Base-by-base conservation (phyloP, 2,329 filamentous ascomycete genomes). In the Erysiphe pisi region DNA sequence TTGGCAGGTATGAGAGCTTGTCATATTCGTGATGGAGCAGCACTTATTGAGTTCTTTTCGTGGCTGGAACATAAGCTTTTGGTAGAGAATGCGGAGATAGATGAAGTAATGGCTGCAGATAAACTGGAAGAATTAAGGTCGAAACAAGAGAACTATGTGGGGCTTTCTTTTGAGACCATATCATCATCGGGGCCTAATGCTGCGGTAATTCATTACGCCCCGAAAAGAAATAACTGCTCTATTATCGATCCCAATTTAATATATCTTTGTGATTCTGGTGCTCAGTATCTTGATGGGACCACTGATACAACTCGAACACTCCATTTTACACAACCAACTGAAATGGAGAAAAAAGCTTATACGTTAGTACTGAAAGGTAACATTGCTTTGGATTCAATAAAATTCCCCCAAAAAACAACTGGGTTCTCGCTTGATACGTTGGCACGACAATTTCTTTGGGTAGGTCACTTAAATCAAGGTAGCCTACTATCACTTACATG, bases 211-310 rank as follows among this genome's bases (percentile, higher is more conserved):
- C 95, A 99, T 82, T 99, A 99, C 85, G 92, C 91, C 80, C 94
- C 95, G 0, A 92, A 97, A 81, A 89, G 87, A 77, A 93, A 91
- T 28, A 90, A 86, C 79, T 98, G 94, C 83, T 88, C 93, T 12
- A 85, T 88, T 43, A 93, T 99, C 80, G 93, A 99, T 80, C 93
- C 93, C 0, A 89, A 89, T 9, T 89, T 90, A 20, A 89, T 99
- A 77, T 99, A 99, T 81, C 88, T 99, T 2, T 99, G 95, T 82
- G 95, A 99, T 83, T 98, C 95, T 31, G 95, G 95, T 31, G 95
- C 92, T n/a, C 95, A 99, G 83, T 99, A 94, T 81, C 86, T 91
- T 2, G 95, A 99, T 82, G 95, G 95, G 77, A 99, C 95, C 0
- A 99, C 95, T 0, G 95, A 99, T 81, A 97, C 93, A 0, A 99